Conservation (phyloP, 768 basidiomycete species). For the Suillus plorans region DNA sequence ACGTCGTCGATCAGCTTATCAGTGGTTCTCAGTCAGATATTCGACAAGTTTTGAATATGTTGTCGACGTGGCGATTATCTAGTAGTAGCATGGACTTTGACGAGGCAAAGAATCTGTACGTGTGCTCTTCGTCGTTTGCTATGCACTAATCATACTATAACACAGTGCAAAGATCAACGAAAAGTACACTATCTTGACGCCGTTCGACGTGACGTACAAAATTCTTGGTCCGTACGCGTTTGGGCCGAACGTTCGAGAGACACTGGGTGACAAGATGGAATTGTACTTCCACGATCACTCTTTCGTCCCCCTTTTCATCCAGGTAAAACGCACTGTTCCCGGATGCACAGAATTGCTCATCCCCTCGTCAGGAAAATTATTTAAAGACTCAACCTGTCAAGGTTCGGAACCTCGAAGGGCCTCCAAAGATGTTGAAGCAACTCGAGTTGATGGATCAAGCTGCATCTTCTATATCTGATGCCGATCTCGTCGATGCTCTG, state of each 20-base stretch:
- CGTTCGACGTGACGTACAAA: slow-evolving; percentile 89
- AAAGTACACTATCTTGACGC: slow-evolving; percentile 87
- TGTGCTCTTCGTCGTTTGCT: slow-evolving; percentile 11
- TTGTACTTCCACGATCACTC: slow-evolving; percentile 95
- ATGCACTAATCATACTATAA: neutral
- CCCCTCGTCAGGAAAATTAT: slow-evolving; percentile 86
- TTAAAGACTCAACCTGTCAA: slow-evolving; percentile 76
- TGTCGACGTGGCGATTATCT: slow-evolving; percentile 95
- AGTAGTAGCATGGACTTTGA: slow-evolving; percentile 84
- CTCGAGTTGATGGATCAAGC: slow-evolving; percentile 84
- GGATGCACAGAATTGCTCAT: neutral
- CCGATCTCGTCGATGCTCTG: slow-evolving; percentile 87
- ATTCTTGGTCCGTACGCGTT: slow-evolving; percentile 92
- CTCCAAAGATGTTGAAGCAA: slow-evolving; percentile 65
- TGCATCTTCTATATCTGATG: slow-evolving; percentile 91
- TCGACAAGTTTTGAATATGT: slow-evolving; percentile 95
- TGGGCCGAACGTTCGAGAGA: slow-evolving; percentile 75
- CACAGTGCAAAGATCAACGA: slow-evolving; percentile 83
- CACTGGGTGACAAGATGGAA: slow-evolving; percentile 90
- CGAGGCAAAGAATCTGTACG: slow-evolving; percentile 87
- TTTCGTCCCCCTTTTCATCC: slow-evolving; percentile 93
- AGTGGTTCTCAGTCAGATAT: slow-evolving; percentile 91
- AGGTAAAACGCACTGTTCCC: slow-evolving; percentile 45
- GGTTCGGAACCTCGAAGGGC: slow-evolving; percentile 56
- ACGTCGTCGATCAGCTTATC: slow-evolving; percentile 91